A percentile compares a stretch with the other conserved stretches of the same genome.
These are phyloP conservation scores for Daphne laureola DNA, from an alignment of 441 rosid species.

Conservation along the genomic window DNA sequence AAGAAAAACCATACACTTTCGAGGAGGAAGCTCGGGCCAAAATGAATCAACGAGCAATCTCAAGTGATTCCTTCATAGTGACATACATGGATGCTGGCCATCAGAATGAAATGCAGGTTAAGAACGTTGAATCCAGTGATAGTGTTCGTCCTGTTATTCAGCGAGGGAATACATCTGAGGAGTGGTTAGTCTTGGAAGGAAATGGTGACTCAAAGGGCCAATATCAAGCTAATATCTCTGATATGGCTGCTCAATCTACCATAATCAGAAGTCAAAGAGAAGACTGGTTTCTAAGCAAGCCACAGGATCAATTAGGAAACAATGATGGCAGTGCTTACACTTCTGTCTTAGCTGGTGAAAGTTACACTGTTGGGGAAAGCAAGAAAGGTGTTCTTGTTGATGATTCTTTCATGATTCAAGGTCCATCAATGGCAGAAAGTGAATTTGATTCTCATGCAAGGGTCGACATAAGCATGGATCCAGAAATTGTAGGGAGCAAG, in stretches of 20 bases:
- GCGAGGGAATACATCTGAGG: constrained; percentile 40
- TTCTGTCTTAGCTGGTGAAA: constrained; percentile 25
- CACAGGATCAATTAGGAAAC: constrained; percentile 25
- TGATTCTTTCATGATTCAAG: constrained; percentile 86
- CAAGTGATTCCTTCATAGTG: constrained; percentile 55
- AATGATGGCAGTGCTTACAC: constrained; percentile 34
- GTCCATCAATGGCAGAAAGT: constrained; percentile 32
- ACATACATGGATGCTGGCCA: constrained; percentile 27
- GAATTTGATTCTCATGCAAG: constrained; percentile 36
- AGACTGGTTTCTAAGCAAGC: constrained; percentile 58
- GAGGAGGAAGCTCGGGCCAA: constrained; percentile 32
- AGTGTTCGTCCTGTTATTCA: constrained; percentile 26
- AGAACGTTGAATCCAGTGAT: constrained; percentile 38
- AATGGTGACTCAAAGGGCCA: constrained; percentile 24
- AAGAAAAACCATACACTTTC: constrained; percentile 21
- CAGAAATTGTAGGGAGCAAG: constrained; percentile 43
- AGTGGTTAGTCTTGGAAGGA: constrained; percentile 40
- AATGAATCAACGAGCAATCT: constrained; percentile 32
- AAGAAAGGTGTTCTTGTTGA: constrained; percentile 50
- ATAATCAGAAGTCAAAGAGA: constrained; percentile 43
- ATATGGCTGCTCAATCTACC: constrained; percentile 33
- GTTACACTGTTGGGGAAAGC: constrained; percentile 20
- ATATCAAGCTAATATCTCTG: constrained; percentile 25
- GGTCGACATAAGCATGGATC: constrained; percentile 58
- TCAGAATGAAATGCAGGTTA: constrained; percentile 25